These are phyloP conservation scores for Parafenestella ontariensis DNA, from an alignment of 2,329 filamentous ascomycete species.

Conservation along the genomic window DNA sequence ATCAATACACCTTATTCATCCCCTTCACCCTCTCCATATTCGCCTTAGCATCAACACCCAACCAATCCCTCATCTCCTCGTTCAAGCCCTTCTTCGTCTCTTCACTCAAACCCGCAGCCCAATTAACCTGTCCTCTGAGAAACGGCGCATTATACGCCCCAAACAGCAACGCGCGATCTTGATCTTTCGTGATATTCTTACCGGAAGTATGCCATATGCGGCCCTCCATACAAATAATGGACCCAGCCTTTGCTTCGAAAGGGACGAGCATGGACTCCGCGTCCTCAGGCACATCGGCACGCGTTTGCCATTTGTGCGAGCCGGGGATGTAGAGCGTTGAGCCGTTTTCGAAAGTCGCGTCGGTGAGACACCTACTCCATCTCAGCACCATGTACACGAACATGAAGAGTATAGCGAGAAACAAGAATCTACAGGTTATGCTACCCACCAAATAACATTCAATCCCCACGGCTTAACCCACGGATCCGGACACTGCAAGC, in stretches of 20 bases:
- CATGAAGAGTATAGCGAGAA: too few species aligned
- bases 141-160: slow-evolving; percentile 43
- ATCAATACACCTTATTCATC: slow-evolving; percentile 15
- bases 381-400: too few species aligned
- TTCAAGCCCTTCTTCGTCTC: slow-evolving; percentile 31
- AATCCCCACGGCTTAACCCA: slow-evolving; percentile 32
- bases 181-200: slow-evolving; percentile 39
- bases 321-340: slow-evolving; percentile 23
- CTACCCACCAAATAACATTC: slow-evolving; percentile 37
- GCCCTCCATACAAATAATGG: slow-evolving; percentile 45
- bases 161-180: slow-evolving; percentile 44
- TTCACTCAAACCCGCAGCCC: slow-evolving; percentile 39
- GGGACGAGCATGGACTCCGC: slow-evolving; percentile 36
- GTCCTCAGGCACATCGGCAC: slow-evolving; percentile 19
- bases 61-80: slow-evolving; percentile 35
- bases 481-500: slow-evolving; percentile 42
- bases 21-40: slow-evolving; percentile 21
- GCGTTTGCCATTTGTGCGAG: slow-evolving; percentile 15
- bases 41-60: slow-evolving; percentile 27
- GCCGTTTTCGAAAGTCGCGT: slow-evolving; percentile 41
- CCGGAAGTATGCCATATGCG: slow-evolving; percentile 45
- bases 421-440: too few species aligned
- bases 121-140: slow-evolving; percentile 38
- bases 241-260: slow-evolving; percentile 43
- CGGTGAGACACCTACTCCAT: slow-evolving; percentile 26